Evolutionary conservation across 2,329 filamentous ascomycete species (phyloP).

Genomic region (Xylariaceae sp.): DNA sequence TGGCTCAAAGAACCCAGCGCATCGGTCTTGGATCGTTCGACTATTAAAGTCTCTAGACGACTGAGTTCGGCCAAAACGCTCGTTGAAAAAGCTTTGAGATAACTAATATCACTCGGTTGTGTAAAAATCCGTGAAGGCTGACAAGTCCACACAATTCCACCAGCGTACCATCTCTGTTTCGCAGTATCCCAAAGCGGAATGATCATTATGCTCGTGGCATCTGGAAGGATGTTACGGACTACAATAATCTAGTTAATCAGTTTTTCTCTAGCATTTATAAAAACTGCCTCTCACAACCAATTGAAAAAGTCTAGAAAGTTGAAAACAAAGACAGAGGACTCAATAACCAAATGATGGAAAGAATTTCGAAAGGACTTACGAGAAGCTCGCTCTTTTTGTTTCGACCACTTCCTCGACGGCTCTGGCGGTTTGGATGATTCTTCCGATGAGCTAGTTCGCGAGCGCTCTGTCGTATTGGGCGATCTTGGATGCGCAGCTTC

Average conservation of each 20-base stretch:
- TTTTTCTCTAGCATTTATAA: background rate
- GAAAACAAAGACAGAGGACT: no score
- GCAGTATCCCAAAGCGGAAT: conserved; percentile 46
- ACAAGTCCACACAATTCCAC: conserved; percentile 46
- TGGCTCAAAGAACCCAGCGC: conserved; percentile 45
- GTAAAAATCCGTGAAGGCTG: conserved; percentile 41
- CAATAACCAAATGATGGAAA: no score
- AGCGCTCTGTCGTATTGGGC: no score
- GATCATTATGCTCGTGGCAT: conserved; percentile 43
- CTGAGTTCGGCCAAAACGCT: conserved; percentile 50
- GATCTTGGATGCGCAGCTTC: no score
- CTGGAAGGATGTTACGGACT: conserved; percentile 36
- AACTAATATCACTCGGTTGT: conserved; percentile 45
- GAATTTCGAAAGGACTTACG: conserved; percentile 2
- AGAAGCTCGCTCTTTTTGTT: conserved; percentile 25
- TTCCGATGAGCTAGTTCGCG: no score
- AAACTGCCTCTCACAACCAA: no score
- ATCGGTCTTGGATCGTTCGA: conserved; percentile 50
- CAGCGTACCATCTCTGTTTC: conserved; percentile 45
- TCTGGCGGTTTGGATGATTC: no score
- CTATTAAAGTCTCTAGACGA: conserved; percentile 35
- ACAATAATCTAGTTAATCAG: background rate
- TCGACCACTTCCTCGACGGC: conserved; percentile 7
- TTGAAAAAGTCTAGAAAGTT: no score
- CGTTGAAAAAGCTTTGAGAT: conserved; percentile 48